Base-by-base conservation (phyloP, 176 grass and related monocot species). In the Triticum urartu region DNA sequence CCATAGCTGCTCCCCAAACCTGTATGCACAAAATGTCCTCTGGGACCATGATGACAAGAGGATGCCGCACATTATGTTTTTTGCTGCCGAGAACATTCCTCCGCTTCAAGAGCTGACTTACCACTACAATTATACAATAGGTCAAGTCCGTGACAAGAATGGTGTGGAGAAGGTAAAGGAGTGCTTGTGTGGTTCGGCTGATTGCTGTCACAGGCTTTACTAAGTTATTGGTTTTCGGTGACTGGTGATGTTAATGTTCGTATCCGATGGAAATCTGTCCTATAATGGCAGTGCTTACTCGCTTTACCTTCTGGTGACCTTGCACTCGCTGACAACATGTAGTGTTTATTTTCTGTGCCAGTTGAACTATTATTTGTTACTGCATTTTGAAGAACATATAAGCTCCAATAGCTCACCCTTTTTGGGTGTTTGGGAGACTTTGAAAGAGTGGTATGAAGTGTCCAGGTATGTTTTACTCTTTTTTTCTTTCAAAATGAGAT, bases 91-190 rank as follows among this genome's bases (percentile, higher is more conserved):
- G 64, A 92, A 92, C 74, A 95, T 95, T 58, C 89, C 84, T 72
- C 90, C 90, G 28, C 79, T 95, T 2, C 91, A 95, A 28, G 93
- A 95, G 63, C 73, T 95, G 60, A 95, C 93, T 24, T 95, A 92
- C 50, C 86, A 95, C 75, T 95, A 92, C 43, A 92, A 95, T 81
- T 95, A 95, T 75, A 79, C 22, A 12, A 56, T 90, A 82, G 93
- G 82, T 76, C 39, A 85, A 45, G 86, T 95, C 60, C 39, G 3
- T 25, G 93, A 95, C 26, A 83, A 80, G 20, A 91, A 92, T 14
- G 91, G 88, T 5, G 2, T 70, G 34, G 72, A 87, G 72, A 80
- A 89, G 64, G 70, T 92, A 54, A 79, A 80, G 40, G 33, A 70
- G 22, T 78, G 77, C 34, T 78, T 85, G 3, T 90, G 91, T 81